Conservation (phyloP, 257 asterid species). For the Cinchona pubescens region DNA sequence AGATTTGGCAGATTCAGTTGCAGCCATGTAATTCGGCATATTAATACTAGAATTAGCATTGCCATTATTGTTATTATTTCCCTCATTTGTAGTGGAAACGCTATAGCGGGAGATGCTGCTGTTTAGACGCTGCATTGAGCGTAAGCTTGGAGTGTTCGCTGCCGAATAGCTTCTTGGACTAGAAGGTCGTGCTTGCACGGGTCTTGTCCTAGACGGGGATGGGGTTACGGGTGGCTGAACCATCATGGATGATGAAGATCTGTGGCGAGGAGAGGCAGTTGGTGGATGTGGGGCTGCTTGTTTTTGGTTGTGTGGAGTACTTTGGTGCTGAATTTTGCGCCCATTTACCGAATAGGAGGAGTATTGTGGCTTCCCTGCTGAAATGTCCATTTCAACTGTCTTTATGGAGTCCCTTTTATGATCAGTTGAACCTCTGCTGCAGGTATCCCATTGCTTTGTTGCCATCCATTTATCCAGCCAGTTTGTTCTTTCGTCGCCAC, state of each 20-base stretch:
- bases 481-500: constrained; percentile 33
- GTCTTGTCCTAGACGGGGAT: constrained; percentile 38
- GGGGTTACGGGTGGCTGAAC: constrained; percentile 52
- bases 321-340: constrained; percentile 57
- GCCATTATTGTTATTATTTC: background rate
- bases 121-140: constrained; percentile 44
- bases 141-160: constrained; percentile 72
- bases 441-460: constrained; percentile 53
- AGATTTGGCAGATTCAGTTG: constrained; percentile 86
- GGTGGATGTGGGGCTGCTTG: constrained; percentile 16
- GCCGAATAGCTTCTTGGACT: constrained; percentile 78
- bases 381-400: constrained; percentile 69
- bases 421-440: constrained; percentile 61
- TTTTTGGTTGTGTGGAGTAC: constrained; percentile 43
- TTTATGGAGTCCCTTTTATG: constrained; percentile 66
- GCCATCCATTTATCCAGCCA: constrained; percentile 71
- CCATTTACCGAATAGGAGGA: constrained; percentile 30
- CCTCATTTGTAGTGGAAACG: constrained; percentile 27
- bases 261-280: constrained; percentile 44
- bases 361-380: constrained; percentile 29
- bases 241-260: constrained; percentile 18
- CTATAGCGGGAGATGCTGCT: constrained; percentile 34
- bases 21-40: constrained; percentile 84
- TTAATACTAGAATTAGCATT: background rate
- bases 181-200: constrained; percentile 45